Percentiles rank a stretch among this genome's conserved stretches.
These are phyloP conservation scores for Colletotrichum orbiculare DNA, from an alignment of 2,329 filamentous ascomycete genomes.

Conservation along the genomic window DNA sequence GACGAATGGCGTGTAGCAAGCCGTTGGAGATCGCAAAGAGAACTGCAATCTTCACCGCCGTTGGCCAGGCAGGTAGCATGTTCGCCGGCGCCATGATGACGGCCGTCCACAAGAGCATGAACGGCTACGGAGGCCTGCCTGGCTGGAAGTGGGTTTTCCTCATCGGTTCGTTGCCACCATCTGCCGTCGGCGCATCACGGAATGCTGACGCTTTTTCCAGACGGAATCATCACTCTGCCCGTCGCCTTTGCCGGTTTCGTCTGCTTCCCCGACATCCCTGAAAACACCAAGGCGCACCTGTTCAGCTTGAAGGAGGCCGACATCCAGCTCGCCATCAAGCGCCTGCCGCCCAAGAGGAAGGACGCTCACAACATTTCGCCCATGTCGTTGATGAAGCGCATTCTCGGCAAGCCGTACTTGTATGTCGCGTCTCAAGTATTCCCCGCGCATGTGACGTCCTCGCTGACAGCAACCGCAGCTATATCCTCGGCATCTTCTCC, in stretches of 20 bases:
- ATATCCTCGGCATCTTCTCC: conserved; percentile 52
- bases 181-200: background rate
- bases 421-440: conserved; percentile 21
- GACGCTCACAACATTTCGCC: conserved; percentile 49
- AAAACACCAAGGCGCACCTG: conserved; percentile 50
- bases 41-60: conserved; percentile 70
- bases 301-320: conserved; percentile 41
- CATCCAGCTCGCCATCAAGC: conserved; percentile 41
- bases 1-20: conserved; percentile 43
- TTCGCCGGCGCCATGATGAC: conserved; percentile 69
- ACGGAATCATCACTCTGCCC: conserved; percentile 63
- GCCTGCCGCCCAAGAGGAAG: conserved; percentile 45
- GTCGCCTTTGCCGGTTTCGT: conserved; percentile 63
- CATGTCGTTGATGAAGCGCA: conserved; percentile 43
- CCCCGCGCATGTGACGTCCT: background rate
- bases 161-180: conserved; percentile 41
- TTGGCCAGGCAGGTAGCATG: conserved; percentile 69
- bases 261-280: conserved; percentile 61
- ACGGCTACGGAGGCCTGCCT: conserved; percentile 55
- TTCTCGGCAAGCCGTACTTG: conserved; percentile 43
- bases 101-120: conserved; percentile 49
- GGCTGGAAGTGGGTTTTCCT: conserved; percentile 62
- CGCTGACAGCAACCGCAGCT: conserved; percentile 39
- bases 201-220: conserved; percentile 35
- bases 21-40: conserved; percentile 70